These are phyloP conservation scores for Tuber indicum DNA, from an alignment of 495 filamentous ascomycete species.

Conservation along the genomic window DNA sequence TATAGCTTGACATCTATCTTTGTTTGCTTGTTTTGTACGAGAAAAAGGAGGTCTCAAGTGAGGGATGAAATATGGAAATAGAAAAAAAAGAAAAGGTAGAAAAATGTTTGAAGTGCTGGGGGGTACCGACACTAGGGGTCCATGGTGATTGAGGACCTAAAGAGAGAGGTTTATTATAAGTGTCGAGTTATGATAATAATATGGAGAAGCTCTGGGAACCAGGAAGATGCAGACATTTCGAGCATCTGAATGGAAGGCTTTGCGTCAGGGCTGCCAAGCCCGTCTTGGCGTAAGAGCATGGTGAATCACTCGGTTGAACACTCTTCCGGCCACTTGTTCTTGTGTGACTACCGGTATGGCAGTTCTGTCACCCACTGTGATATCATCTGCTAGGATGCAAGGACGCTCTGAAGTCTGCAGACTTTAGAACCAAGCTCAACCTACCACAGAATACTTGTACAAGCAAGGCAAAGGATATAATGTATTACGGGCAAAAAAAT, in stretches of 20 bases:
- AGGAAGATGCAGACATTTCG: not conserved
- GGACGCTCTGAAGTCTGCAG: not conserved
- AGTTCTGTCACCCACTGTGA: not conserved
- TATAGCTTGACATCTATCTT: constrained; percentile 26
- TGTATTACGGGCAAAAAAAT: not conserved
- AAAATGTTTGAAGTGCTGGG: not conserved
- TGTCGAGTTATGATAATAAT: not conserved
- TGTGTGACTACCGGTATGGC: not conserved
- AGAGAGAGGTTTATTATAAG: not conserved
- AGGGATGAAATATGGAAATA: not conserved
- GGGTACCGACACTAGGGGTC: not conserved
- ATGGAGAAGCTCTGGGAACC: not conserved
- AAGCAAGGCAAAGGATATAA: not conserved
- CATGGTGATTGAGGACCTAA: not conserved
- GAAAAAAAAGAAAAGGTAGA: not conserved
- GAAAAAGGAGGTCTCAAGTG: not conserved
- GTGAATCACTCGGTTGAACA: not conserved
- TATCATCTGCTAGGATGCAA: not conserved
- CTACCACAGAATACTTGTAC: not conserved
- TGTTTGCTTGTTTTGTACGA: not conserved
- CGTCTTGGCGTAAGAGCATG: not conserved
- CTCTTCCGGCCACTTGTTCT: not conserved
- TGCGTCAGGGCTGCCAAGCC: not conserved
- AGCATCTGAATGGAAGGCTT: not conserved
- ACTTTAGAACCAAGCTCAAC: not conserved